Evolutionary conservation across 148 eudicot species (phyloP).

Genomic region (Cornus kousa): DNA sequence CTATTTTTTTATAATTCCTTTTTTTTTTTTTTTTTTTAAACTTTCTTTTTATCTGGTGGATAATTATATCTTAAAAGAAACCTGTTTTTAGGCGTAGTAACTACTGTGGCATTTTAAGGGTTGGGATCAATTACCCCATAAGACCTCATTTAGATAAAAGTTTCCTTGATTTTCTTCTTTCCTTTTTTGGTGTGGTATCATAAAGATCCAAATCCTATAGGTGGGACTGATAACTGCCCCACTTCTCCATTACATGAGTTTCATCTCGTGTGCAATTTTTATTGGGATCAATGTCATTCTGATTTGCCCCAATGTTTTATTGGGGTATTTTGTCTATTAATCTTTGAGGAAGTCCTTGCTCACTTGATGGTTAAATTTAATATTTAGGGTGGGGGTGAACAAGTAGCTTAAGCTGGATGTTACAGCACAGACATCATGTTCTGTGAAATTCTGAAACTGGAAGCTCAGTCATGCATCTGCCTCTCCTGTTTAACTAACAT

Average conservation of each 20-base stretch:
- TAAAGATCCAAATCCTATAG: too few relatives aligned
- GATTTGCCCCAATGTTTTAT: neutral
- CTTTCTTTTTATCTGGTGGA: too few relatives aligned
- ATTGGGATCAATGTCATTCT: neutral
- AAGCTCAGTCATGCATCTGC: neutral
- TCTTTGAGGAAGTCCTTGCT: slow-evolving; percentile 2
- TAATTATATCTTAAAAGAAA: too few relatives aligned
- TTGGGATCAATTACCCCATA: too few relatives aligned
- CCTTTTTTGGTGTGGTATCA: too few relatives aligned
- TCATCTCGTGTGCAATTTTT: neutral
- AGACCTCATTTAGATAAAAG: too few relatives aligned
- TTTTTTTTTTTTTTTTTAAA: too few relatives aligned
- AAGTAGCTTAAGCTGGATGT: neutral
- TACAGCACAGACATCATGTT: neutral
- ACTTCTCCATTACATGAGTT: slow-evolving; percentile 1
- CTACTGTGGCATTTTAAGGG: too few relatives aligned
- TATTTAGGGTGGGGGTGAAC: neutral
- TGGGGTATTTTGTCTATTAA: neutral
- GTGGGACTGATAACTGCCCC: too few relatives aligned
- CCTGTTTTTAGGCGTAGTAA: too few relatives aligned
- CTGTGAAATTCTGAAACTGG: neutral
- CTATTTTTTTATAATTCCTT: too few relatives aligned
- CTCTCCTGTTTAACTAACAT: neutral
- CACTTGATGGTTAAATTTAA: neutral
- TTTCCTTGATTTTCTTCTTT: too few relatives aligned